Base-by-base conservation (phyloP, 106 monocot genomes). In the Gastrodia elata region DNA sequence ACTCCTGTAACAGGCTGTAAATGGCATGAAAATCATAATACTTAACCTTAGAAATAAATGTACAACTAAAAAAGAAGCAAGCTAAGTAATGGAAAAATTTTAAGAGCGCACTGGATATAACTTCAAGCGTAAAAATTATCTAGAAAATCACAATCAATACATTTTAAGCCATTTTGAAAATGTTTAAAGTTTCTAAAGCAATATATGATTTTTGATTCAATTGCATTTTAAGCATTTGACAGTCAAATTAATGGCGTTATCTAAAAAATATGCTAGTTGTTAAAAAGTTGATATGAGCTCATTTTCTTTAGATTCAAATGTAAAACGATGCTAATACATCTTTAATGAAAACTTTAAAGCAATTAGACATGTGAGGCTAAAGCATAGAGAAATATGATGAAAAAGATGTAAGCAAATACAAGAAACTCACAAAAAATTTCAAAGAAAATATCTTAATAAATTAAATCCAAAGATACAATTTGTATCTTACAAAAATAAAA, bases 1-100 rank as follows among this genome's bases (percentile, higher is more conserved):
- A 94, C 82, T 68, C 78, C 94, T 94, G 86, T 68, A 79, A 77
- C 34, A 43, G 73, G 5, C 18, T 67, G 37, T 36, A 27, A 37
- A 20, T 35, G 37, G 38, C 32, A 15, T 64, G 34, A n/a, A n/a
- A 20, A 20, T 38, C 67, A 67, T 67, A 7, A 20, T 67, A 37
- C 5, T 67, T 6, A 67, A 67, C 18, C 67, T 67, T 28, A 3
- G 67, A 37, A 1, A 2, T 20, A 32, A 61, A 61, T 30, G 28
- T 2, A 32, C 32, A 3, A 9, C 30, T 7, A 32, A 32, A 61
- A 30, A 30, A 13, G 7, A 32, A 32, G 11, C 13, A 61, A 61
- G 61, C 32, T 6, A 13, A 61, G 14, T 7, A 13, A 27, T 30
- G 8, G 13, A 5, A 61, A 30, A 61, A 3, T 61, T 61, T 13